Evolutionary conservation across 495 filamentous ascomycete species (phyloP).

Genomic region (Lasiosphaeria ovina): DNA sequence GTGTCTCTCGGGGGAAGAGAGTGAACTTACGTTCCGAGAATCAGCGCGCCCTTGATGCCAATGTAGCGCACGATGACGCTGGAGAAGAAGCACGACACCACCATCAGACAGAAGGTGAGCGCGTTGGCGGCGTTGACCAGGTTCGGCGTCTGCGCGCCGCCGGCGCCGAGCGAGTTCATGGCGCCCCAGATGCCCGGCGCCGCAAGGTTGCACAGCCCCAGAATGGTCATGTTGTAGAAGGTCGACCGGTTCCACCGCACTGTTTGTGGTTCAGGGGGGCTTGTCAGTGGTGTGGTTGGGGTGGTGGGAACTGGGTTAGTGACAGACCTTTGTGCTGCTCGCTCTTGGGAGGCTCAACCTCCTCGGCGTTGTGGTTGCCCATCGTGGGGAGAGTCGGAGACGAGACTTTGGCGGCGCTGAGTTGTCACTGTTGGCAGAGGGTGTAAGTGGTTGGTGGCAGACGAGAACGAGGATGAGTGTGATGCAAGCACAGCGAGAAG

Average conservation of each 20-base stretch:
- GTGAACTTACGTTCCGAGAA: slow-evolving; percentile 53
- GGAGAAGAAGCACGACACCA: slow-evolving; percentile 57
- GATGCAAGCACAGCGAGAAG: no score
- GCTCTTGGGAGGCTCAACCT: slow-evolving; percentile 22
- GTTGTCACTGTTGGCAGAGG: not conserved
- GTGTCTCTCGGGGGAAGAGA: not conserved
- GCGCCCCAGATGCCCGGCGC: slow-evolving; percentile 68
- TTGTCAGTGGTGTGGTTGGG: not conserved
- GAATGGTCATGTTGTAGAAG: slow-evolving; percentile 61
- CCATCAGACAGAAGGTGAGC: slow-evolving; percentile 65
- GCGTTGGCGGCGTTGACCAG: slow-evolving; percentile 70
- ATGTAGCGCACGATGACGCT: slow-evolving; percentile 55
- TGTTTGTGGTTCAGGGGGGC: slow-evolving; percentile 11
- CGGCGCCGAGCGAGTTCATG: slow-evolving; percentile 68
- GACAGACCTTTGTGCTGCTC: slow-evolving; percentile 23
- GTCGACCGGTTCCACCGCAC: slow-evolving; percentile 66
- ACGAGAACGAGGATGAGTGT: no score
- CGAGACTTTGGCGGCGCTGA: no score
- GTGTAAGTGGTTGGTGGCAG: not conserved
- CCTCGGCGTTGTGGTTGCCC: slow-evolving; percentile 12
- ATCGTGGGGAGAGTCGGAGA: no score
- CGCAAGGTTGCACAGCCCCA: slow-evolving; percentile 61
- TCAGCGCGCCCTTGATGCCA: slow-evolving; percentile 62
- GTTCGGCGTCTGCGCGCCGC: slow-evolving; percentile 59
- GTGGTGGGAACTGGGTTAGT: not conserved